Evolutionary conservation across 129 eudicot genomes (phyloP).

Genomic region (Flaveria sonorensis): DNA sequence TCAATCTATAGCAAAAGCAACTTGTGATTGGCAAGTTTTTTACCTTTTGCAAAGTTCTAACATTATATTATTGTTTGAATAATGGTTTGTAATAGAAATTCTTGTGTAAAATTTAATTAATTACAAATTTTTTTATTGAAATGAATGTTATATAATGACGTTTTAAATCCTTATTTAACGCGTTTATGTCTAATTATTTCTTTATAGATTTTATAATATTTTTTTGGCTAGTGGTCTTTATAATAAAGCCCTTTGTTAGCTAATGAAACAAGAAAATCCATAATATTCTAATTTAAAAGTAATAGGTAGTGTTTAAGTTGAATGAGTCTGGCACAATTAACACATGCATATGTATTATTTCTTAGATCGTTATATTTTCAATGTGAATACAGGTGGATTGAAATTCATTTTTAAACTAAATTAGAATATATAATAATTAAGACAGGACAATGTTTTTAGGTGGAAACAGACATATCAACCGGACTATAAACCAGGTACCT

Average conservation of each 20-base stretch:
- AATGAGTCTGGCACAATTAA: background rate
- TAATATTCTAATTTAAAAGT: background rate
- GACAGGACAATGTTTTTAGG: too few species aligned
- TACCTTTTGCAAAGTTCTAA: background rate
- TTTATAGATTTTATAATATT: background rate
- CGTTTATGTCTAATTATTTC: background rate
- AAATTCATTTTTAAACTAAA: too few species aligned
- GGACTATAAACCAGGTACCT: too few species aligned
- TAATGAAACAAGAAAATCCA: background rate
- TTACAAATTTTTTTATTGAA: background rate
- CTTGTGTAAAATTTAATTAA: background rate
- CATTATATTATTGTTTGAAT: background rate
- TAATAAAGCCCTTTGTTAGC: background rate
- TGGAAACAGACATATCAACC: too few species aligned
- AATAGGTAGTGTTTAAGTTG: background rate
- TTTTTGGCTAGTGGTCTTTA: conserved; percentile 4
- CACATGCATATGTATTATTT: too few species aligned
- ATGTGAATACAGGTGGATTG: too few species aligned
- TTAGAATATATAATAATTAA: too few species aligned
- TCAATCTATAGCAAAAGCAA: conserved; percentile 21
- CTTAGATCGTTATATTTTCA: too few species aligned
- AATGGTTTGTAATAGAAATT: conserved; percentile 5
- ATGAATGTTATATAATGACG: background rate
- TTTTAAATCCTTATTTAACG: background rate
- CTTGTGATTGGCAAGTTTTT: too few species aligned